Evolutionary conservation across 1,139 yeast species (phyloP).

Genomic region (Geotrichum siamense): DNA sequence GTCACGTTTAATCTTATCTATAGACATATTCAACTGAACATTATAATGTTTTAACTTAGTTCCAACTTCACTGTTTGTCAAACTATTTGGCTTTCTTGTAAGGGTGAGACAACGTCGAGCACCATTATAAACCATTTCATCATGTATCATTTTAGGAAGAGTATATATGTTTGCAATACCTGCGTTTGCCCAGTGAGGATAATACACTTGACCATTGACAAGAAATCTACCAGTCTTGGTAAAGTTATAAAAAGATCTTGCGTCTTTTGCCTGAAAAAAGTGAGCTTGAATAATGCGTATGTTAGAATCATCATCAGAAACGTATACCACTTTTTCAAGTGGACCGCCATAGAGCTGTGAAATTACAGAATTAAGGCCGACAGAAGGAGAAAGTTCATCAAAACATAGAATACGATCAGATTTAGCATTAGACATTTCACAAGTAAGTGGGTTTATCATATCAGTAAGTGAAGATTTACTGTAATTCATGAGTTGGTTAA

Average conservation of each 20-base stretch:
- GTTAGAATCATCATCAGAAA: slow-evolving; percentile 18
- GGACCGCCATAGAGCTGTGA: slow-evolving; percentile 71
- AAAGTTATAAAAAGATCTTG: slow-evolving; percentile 48
- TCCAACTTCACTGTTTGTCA: slow-evolving; percentile 12
- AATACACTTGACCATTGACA: slow-evolving; percentile 50
- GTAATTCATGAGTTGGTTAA: slow-evolving; percentile 8
- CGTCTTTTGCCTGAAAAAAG: slow-evolving; percentile 50
- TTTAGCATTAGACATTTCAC: slow-evolving; percentile 7
- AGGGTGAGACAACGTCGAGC: slow-evolving; percentile 41
- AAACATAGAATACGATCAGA: slow-evolving; percentile 30
- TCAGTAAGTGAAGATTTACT: slow-evolving; percentile 12
- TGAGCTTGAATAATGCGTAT: slow-evolving; percentile 40
- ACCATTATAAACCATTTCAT: slow-evolving; percentile 32
- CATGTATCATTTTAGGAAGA: slow-evolving; percentile 32
- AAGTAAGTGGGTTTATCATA: slow-evolving; percentile 9
- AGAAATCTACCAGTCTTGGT: slow-evolving; percentile 52
- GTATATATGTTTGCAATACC: slow-evolving; percentile 17
- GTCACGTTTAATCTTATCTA: slow-evolving; percentile 42
- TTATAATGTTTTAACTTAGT: slow-evolving; percentile 21
- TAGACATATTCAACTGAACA: slow-evolving; percentile 34
- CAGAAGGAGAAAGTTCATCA: slow-evolving; percentile 36
- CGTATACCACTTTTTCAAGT: slow-evolving; percentile 44
- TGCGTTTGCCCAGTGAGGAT: slow-evolving; percentile 35
- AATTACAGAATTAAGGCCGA: slow-evolving; percentile 47
- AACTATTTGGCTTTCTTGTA: slow-evolving; percentile 21